Conservation (phyloP, 306 rosid genomes). For the Erythrophleum fordii region DNA sequence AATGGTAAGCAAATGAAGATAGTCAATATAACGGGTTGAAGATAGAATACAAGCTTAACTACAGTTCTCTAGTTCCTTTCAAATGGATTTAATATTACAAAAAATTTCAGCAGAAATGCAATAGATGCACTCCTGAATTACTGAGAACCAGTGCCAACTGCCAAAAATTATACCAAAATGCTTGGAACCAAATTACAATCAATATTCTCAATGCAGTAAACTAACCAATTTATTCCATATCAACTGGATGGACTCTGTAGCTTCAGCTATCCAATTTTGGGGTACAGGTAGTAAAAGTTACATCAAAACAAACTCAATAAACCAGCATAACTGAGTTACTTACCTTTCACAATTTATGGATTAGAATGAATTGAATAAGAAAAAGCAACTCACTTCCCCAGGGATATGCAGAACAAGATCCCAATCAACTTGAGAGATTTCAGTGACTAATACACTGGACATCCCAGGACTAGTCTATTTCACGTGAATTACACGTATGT, state of each 20-base stretch:
- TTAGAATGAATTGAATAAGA: background rate
- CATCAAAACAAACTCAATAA: too few species aligned
- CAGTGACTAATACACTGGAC: slow-evolving; percentile 13
- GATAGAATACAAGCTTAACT: background rate
- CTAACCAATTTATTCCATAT: slow-evolving; percentile 1
- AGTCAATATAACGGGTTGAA: background rate
- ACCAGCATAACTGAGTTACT: background rate
- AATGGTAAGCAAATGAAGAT: slow-evolving; percentile 36
- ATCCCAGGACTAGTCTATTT: background rate
- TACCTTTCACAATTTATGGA: background rate
- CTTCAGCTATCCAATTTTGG: slow-evolving; percentile 12
- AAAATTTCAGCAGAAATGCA: background rate
- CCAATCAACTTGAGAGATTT: background rate
- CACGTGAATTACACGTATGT: background rate
- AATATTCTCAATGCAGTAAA: background rate
- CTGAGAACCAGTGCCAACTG: background rate
- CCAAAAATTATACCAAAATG: background rate
- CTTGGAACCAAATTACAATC: background rate
- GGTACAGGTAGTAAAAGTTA: background rate
- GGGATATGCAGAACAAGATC: background rate
- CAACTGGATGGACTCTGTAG: background rate
- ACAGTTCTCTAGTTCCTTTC: background rate
- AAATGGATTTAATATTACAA: background rate
- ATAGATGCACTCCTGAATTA: slow-evolving; percentile 17
- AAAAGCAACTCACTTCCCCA: background rate